Evolutionary conservation across 257 asterid genomes (phyloP), one percentile per base, ranked within the genome.

Genomic region (Nicotiana attenuata): DNA sequence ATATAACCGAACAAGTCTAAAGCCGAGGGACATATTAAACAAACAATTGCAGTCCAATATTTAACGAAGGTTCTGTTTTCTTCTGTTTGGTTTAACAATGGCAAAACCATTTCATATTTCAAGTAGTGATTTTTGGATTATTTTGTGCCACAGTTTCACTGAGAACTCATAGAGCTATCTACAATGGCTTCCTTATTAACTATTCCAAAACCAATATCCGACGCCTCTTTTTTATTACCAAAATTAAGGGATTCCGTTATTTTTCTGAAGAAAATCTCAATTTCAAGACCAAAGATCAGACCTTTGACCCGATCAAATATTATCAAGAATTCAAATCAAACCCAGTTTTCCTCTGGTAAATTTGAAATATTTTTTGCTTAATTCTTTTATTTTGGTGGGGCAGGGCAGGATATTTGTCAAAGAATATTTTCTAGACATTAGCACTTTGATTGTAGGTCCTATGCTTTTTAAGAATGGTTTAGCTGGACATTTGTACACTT

Each of bases 301-400:
- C 67, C 86, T 35, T 15, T 8, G 14, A 83, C 60, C 55, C 83
- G 61, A 76, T 82, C 87, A 14, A 81, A 75, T 83, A 83, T 82
- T 63, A 28, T 86, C 86, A 84, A 64, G 38, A 84, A 86, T 84
- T 89, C 97, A 20, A 83, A 53, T 85, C 87, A 78, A 78, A 29
- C 86, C 78, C 91, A 81, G 41, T 20, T 90, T 68, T 87, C 93
- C 50, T 17, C 86, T 9, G 92, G 99, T 90, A 78, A 89, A 80
- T 82, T 84, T n/a, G 28, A 53, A 8, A 8, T 17, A 7, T 33
- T 52, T 28, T 17, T 22, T 64, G 19, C 8, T 38, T 57, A 41
- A 52, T 64, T 47, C n/a, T 31, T 28, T 65, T 47, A 13, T 52
- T 31, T n/a, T 35, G 55, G 3, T 16, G 7, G 47, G 47, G 11